These are phyloP conservation scores for Quercus phellos DNA, from an alignment of 331 rosid genomes.

Conservation along the genomic window DNA sequence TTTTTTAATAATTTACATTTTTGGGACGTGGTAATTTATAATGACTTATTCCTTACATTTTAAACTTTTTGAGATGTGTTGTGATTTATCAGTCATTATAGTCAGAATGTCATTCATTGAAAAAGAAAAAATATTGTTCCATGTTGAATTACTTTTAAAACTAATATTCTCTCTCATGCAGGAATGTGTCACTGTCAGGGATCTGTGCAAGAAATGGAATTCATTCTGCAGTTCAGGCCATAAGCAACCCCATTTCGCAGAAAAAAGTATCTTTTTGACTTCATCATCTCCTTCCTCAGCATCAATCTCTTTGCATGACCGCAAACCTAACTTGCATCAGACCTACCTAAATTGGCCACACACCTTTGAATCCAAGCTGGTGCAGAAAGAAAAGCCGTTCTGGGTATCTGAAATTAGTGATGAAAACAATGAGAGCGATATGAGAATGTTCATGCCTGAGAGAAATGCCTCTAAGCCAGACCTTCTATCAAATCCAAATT, in stretches of 20 bases:
- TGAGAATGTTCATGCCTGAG: constrained; percentile 51
- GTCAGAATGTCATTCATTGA: background rate
- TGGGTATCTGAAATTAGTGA: constrained; percentile 39
- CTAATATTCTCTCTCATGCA: constrained; percentile 21
- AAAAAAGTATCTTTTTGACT: constrained; percentile 29
- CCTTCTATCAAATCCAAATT: constrained; percentile 80
- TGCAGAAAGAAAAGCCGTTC: constrained; percentile 51
- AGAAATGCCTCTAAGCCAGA: constrained; percentile 56
- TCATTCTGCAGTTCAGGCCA: constrained; percentile 60
- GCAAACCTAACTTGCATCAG: constrained; percentile 18
- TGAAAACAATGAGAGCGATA: constrained; percentile 35
- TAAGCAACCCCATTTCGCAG: constrained; percentile 27
- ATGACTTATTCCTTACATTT: too few relatives aligned
- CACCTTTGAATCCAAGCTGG: constrained; percentile 38
- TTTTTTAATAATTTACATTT: too few relatives aligned
- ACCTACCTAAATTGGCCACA: constrained; percentile 30
- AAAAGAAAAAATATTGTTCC: background rate
- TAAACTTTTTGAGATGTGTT: too few relatives aligned
- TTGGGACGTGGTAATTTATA: too few relatives aligned
- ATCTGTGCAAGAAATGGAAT: constrained; percentile 64
- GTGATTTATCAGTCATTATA: too few relatives aligned
- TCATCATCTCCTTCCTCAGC: constrained; percentile 40
- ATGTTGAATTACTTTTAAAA: background rate
- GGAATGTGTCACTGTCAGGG: constrained; percentile 44
- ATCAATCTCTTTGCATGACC: constrained; percentile 35